Percentiles rank a stretch among this genome's conserved stretches.
Conservation (phyloP, 768 basidiomycete genomes). For the Suillus discolor region DNA sequence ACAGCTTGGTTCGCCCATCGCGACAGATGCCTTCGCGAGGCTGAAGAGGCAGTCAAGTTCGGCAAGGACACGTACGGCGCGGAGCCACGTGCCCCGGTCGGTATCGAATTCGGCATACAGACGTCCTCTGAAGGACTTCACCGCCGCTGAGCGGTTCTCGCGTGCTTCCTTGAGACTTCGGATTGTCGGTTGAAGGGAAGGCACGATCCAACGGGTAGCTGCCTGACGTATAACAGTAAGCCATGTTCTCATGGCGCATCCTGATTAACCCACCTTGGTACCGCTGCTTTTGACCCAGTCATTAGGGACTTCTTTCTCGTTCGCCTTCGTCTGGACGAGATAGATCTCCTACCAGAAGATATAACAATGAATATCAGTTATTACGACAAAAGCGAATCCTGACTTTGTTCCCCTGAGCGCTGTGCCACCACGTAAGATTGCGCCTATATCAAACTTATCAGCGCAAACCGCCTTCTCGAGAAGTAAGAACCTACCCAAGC, state of each 20-base stretch:
- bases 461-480: conserved; percentile 11
- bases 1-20: conserved; percentile 93
- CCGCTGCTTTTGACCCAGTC: conserved; percentile 81
- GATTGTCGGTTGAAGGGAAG: conserved; percentile 68
- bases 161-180: conserved; percentile 90
- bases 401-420: conserved; percentile 81
- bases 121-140: conserved; percentile 82
- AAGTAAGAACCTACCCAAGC: conserved; percentile 51
- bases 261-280: conserved; percentile 63
- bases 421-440: conserved; percentile 70
- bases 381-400: conserved; percentile 2
- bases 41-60: conserved; percentile 97
- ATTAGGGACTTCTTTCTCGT: conserved; percentile 67
- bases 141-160: conserved; percentile 78
- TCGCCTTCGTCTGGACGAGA: conserved; percentile 71
- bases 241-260: neutral
- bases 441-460: conserved; percentile 41
- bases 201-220: conserved; percentile 76
- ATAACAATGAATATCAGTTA: conserved; percentile 2
- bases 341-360: conserved; percentile 76
- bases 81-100: conserved; percentile 80
- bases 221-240: conserved; percentile 44
- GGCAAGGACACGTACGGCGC: conserved; percentile 82
- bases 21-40: conserved; percentile 84
- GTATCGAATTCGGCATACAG: conserved; percentile 81